Evolutionary conservation across 2,329 filamentous ascomycete genomes (phyloP), one percentile per base, ranked within the genome.

Genomic region (Arthrobotrys sphaeroides): DNA sequence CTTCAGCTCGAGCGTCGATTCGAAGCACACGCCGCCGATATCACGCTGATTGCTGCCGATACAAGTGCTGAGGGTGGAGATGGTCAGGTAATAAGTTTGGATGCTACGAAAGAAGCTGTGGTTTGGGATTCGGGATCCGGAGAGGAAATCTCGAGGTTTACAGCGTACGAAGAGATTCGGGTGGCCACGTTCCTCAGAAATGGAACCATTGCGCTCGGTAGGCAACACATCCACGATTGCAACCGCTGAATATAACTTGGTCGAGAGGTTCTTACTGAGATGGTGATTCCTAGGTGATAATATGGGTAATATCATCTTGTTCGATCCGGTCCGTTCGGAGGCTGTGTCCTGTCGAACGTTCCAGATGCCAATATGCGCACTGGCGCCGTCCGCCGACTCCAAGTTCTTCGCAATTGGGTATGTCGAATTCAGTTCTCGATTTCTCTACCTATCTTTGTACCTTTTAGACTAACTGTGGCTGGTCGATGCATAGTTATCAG

Each of bases 111-210:
- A 82, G 97, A 92, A 0, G 93, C 94, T 2, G 97, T 98, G 81
- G 92, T 98, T 5, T 99, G 95, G 95, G 94, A 99, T 83, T 86
- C 97, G 75, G 89, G 96, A 84, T 96, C 93, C 0, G 95, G 95
- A 55, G 90, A 93, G 73, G 93, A 97, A 83, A 87, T 97, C 72
- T 90, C 94, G 40, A 88, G 94, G n/a, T 98, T 98, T 84, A 90
- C 90, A 22, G 95, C 94, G 0, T 97, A 96, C 81, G 93, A 96
- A 80, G 88, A 91, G 78, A 87, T 98, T 77, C 90, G 90, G 20
- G 90, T 92, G 28, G 94, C 94, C 38, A 87, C 91, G 10, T 99
- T 95, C 93, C 97, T 99, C 94, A 88, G 90, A 47, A 97, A 97
- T 83, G 95, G 95, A 65, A 96, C 97, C 83, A 90, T 99, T 78